Conservation (phyloP, 495 filamentous ascomycete species). For the Cercophora newfieldiana region DNA sequence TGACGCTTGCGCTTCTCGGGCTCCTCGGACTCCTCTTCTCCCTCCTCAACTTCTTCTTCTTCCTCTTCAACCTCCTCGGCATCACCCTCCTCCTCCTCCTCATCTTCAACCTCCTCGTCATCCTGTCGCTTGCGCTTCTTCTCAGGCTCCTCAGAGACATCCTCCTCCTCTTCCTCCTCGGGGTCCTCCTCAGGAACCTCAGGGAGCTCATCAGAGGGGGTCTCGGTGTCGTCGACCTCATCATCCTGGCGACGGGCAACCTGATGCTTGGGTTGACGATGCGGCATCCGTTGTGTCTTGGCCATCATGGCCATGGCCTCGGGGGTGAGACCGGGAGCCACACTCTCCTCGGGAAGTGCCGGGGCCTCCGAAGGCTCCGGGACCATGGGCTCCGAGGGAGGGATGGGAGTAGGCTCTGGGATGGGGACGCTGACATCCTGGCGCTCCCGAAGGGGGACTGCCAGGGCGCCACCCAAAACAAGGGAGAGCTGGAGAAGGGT, state of each 20-base stretch:
- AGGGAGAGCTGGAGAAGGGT: slow-evolving; percentile 14
- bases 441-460: not conserved
- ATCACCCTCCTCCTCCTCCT: not conserved
- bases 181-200: not conserved
- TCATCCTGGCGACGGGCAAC: not conserved
- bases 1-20: not conserved
- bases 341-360: not conserved
- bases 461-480: slow-evolving; percentile 13
- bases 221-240: not conserved
- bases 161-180: not conserved
- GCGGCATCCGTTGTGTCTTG: not conserved
- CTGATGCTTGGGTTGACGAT: not conserved
- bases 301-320: not conserved
- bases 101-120: not conserved
- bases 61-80: not conserved
- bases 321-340: not conserved
- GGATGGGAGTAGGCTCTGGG: not conserved
- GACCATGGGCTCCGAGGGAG: not conserved
- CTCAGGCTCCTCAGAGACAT: not conserved
- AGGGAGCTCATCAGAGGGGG: not conserved
- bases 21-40: not conserved
- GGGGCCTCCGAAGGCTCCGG: not conserved
- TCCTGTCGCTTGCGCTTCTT: not conserved
- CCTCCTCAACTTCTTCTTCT: not conserved
- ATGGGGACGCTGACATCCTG: slow-evolving; percentile 6